Evolutionary conservation across 192 early-diverging fungal species (phyloP), one percentile per base, ranked within the genome.

Genomic region (Umbelopsis ramanniana): DNA sequence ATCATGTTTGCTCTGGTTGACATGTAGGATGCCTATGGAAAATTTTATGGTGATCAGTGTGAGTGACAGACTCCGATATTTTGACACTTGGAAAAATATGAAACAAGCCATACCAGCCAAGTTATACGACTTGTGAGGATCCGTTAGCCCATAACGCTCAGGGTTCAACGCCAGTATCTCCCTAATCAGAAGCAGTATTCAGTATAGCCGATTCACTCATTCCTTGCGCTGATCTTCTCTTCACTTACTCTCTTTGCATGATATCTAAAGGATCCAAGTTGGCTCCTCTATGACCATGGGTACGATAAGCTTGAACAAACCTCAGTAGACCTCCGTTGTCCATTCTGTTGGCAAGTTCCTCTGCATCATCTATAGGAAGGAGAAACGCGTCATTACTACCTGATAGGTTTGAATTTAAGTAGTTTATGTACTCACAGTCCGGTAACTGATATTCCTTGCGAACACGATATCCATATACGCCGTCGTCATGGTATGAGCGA

Each of bases 391-490:
- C 24, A 46, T 29, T 6, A n/a, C 4, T 29, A 2, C 57, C 6
- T 38, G n/a, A n/a, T 37, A 38, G 53, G 50, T 22, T 46, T 7
- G 33, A 6, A 29, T 72, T 40, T 1, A n/a, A 19, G 40, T 14
- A 38, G 24, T 22, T 3, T 7, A 24, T 9, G 15, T 37, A 85
- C 89, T 76, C 79, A 90, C 90, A 98, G 80, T 98, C 95, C 4
- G 89, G 90, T 53, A 92, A 82, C 37, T 80, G 82, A 63, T 81
- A 86, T 29, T 80, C 83, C 22, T 89, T 87, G 47, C 93, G 92
- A 7, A 89, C 85, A n/a, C 96, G 88, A 78, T 92, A 98, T 12
- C 96, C 96, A 75, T 95, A 97, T 3, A 91, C 90, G 50, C 91
- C 90, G 40, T 89, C 86, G 54, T 93, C 90, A 74, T 94, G 92